Conservation (phyloP, 352 stramenopile species). For the Phytopythium kandeliae region DNA sequence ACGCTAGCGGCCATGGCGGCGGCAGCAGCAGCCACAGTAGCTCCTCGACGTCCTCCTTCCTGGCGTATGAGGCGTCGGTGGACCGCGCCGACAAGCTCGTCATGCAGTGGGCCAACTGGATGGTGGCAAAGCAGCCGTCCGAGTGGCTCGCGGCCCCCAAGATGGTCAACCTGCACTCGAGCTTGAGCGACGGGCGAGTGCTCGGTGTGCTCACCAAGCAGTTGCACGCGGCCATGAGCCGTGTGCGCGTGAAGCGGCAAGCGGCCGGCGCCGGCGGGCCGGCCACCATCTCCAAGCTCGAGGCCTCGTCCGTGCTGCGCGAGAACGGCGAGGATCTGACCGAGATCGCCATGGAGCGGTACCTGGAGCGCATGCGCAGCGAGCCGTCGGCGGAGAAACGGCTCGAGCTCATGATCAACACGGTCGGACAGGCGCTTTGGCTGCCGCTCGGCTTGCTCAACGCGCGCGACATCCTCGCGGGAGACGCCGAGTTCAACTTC, state of each 20-base stretch:
- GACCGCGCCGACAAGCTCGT: constrained; percentile 69
- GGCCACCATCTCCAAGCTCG: constrained; percentile 30
- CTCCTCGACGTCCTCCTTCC: constrained; percentile 13
- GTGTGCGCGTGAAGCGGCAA: constrained; percentile 29
- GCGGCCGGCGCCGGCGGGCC: constrained; percentile 10
- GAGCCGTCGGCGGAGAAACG: constrained; percentile 49
- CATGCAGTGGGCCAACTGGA: constrained; percentile 67
- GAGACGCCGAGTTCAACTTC: constrained; percentile 77
- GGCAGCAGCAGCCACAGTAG: constrained; percentile 5
- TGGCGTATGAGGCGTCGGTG: constrained; percentile 38
- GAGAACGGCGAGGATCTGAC: constrained; percentile 80
- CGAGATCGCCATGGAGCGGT: constrained; percentile 71
- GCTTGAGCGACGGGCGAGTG: constrained; percentile 52
- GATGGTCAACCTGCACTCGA: constrained; percentile 69
- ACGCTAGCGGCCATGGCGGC: neutral
- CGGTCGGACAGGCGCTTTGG: constrained; percentile 68
- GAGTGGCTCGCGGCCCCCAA: constrained; percentile 45
- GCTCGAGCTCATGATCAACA: constrained; percentile 66
- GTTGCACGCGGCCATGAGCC: constrained; percentile 63
- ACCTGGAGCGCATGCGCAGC: constrained; percentile 50
- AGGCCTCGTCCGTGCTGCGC: constrained; percentile 50
- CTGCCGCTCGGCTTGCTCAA: constrained; percentile 50
- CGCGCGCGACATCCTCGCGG: constrained; percentile 60
- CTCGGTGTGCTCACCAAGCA: constrained; percentile 52
- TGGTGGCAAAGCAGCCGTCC: constrained; percentile 33